phyloP scores from a whole-genome alignment of 768 basidiomycete genomes.

The Epithele typhae region DNA sequence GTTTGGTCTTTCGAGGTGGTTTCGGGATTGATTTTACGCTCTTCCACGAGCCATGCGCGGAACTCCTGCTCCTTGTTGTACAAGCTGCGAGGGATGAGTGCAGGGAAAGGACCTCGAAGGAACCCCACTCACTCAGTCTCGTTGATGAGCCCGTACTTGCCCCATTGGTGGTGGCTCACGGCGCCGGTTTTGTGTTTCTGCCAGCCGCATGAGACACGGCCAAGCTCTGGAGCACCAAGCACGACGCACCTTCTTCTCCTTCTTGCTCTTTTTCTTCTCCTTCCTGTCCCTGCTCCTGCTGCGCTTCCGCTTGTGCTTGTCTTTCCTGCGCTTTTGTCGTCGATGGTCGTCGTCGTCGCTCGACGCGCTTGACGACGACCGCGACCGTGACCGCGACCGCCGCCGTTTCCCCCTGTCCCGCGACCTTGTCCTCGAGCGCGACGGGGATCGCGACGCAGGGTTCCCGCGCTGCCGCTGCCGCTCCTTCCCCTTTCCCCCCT shows the following conservation, averaged over 20 bases:
- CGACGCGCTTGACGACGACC: constrained; percentile 33
- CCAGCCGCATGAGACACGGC: not conserved
- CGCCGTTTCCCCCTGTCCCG: constrained; percentile 23
- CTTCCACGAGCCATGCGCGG: constrained; percentile 89
- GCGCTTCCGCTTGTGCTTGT: constrained; percentile 38
- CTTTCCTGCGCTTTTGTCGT: constrained; percentile 38
- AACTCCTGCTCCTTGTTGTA: constrained; percentile 85
- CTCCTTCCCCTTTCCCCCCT: not conserved
- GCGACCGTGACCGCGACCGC: constrained; percentile 32
- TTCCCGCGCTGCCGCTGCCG: not conserved
- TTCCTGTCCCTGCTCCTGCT: constrained; percentile 39
- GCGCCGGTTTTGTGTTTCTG: constrained; percentile 58
- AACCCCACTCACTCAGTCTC: constrained; percentile 69
- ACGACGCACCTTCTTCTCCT: constrained; percentile 58
- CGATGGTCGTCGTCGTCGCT: too few relatives aligned
- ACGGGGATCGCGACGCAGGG: constrained; percentile 4
- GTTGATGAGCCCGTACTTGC: constrained; percentile 82
- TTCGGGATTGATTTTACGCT: constrained; percentile 88
- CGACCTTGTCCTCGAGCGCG: constrained; percentile 7
- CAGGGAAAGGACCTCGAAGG: too few relatives aligned
- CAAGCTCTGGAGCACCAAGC: not conserved
- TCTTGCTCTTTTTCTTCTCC: constrained; percentile 59
- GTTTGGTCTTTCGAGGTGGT: constrained; percentile 80
- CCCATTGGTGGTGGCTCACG: constrained; percentile 69
- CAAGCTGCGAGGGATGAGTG: too few relatives aligned